These are phyloP conservation scores for Linderina pennispora DNA, from an alignment of 192 early-diverging fungal species.

Conservation along the genomic window DNA sequence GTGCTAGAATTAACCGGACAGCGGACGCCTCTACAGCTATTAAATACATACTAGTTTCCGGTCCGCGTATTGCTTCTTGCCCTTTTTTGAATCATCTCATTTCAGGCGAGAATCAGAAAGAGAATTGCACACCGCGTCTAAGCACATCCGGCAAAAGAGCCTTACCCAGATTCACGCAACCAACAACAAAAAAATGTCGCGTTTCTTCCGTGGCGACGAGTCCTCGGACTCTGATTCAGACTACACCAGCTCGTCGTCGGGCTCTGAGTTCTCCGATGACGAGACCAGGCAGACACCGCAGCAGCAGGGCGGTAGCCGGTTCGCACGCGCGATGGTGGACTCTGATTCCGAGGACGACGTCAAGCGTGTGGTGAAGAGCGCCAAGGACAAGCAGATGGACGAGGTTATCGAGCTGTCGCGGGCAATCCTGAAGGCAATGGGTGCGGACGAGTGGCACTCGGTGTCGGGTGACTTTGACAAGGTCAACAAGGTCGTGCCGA, in stretches of 20 bases:
- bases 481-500: slow-evolving; percentile 60
- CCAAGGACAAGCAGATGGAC: slow-evolving; percentile 75
- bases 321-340: slow-evolving; percentile 41
- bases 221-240: slow-evolving; percentile 56
- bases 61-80: background rate
- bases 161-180: background rate
- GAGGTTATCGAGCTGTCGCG: slow-evolving; percentile 67
- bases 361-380: slow-evolving; percentile 71
- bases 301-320: slow-evolving; percentile 30
- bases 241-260: slow-evolving; percentile 54
- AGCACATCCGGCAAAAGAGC: too few species aligned
- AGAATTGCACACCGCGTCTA: too few species aligned
- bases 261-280: slow-evolving; percentile 56
- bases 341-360: slow-evolving; percentile 62
- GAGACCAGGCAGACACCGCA: slow-evolving; percentile 27
- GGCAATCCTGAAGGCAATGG: slow-evolving; percentile 64
- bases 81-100: background rate
- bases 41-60: too few species aligned
- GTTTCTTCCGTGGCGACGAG: slow-evolving; percentile 79
- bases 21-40: too few species aligned
- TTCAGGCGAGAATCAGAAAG: too few species aligned
- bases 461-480: slow-evolving; percentile 75
- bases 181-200: slow-evolving; percentile 58
- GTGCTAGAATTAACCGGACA: too few species aligned
- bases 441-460: slow-evolving; percentile 84